phyloP scores from a whole-genome alignment of 129 eudicot genomes.

The Solidago caesia region DNA sequence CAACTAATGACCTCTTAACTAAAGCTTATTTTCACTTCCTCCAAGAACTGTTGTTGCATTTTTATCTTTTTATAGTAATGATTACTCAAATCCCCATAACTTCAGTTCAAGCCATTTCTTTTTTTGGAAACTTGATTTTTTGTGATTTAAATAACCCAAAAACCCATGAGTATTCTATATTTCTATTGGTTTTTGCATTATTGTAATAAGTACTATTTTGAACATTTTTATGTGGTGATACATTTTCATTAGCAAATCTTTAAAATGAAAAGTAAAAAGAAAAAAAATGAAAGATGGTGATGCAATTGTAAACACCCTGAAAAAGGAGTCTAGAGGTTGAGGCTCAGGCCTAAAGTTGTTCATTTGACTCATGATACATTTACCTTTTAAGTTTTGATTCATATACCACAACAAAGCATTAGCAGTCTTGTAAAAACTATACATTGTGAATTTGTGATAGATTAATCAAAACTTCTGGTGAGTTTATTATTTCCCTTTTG shows the following conservation, averaged over 20 bases:
- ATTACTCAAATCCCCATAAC: conserved; percentile 61
- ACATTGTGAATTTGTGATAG: no score
- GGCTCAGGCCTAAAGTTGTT: conserved; percentile 17
- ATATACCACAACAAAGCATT: no score
- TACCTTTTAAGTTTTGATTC: no score
- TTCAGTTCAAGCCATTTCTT: conserved; percentile 34
- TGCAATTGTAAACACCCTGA: background rate
- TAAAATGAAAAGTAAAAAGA: no score
- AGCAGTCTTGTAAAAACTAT: no score
- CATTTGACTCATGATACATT: no score
- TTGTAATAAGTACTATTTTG: background rate
- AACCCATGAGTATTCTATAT: background rate
- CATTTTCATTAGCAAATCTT: background rate
- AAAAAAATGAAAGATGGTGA: background rate
- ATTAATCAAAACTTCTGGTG: no score
- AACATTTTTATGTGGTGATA: background rate
- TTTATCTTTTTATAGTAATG: conserved; percentile 35
- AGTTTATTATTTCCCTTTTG: conserved; percentile 10
- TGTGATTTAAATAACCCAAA: conserved; percentile 27
- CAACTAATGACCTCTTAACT: conserved; percentile 6
- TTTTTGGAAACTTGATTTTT: conserved; percentile 30
- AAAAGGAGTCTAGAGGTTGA: background rate
- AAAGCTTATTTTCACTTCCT: background rate
- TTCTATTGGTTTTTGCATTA: no score
- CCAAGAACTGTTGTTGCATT: conserved; percentile 24